Percentiles rank a stretch among this genome's conserved stretches.
phyloP scores from a whole-genome alignment of 1,139 yeast species.

The Geotrichum fermentans region DNA sequence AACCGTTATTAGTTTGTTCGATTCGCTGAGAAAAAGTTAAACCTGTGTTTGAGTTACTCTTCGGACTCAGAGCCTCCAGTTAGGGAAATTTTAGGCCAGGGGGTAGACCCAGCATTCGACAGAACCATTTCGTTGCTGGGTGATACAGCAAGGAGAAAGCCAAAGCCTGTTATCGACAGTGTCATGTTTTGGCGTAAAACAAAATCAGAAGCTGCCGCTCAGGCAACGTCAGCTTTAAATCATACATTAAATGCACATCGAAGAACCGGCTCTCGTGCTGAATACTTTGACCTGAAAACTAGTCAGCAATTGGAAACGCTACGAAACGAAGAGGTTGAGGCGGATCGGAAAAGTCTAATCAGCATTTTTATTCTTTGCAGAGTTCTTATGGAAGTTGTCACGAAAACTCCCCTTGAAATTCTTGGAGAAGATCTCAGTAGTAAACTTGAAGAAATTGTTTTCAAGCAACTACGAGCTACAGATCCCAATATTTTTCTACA shows the following conservation, averaged over 20 bases:
- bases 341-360: slow-evolving; percentile 80
- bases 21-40: slow-evolving; percentile 81
- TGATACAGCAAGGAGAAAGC: slow-evolving; percentile 81
- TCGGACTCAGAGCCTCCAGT: slow-evolving; percentile 71
- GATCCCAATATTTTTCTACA: slow-evolving; percentile 67
- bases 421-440: slow-evolving; percentile 78
- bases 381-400: slow-evolving; percentile 86
- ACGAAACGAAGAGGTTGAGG: slow-evolving; percentile 60
- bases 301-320: slow-evolving; percentile 7
- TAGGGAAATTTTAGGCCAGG: slow-evolving; percentile 76
- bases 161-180: slow-evolving; percentile 93
- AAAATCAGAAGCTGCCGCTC: slow-evolving; percentile 75
- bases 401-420: slow-evolving; percentile 69
- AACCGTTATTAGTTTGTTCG: slow-evolving; percentile 56
- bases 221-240: slow-evolving; percentile 45
- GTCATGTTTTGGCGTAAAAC: slow-evolving; percentile 98
- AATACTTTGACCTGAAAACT: slow-evolving; percentile 9
- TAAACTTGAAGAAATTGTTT: slow-evolving; percentile 87
- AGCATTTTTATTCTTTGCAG: slow-evolving; percentile 89
- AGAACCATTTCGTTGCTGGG: slow-evolving; percentile 81
- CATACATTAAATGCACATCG: slow-evolving; percentile 15
- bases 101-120: slow-evolving; percentile 81
- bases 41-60: slow-evolving; percentile 65
- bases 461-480: slow-evolving; percentile 80
- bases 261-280: slow-evolving; percentile 11